phyloP scores from a whole-genome alignment of 73 alveolate species.

The Symbiodinium pilosum region DNA sequence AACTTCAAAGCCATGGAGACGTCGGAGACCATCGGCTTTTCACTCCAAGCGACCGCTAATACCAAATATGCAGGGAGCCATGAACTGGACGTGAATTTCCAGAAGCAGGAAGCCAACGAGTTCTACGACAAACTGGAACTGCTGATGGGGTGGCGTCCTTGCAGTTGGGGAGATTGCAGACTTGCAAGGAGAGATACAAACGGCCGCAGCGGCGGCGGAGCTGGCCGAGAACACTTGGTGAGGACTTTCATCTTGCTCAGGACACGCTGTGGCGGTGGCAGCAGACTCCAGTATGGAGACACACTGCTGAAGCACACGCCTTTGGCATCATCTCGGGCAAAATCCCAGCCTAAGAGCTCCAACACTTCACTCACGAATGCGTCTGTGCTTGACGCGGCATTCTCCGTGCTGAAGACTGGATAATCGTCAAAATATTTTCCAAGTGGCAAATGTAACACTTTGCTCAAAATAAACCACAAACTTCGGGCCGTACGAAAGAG shows the following conservation, averaged over 20 bases:
- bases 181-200: neutral
- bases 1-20: neutral
- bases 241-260: neutral
- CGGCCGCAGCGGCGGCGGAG: neutral
- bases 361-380: neutral
- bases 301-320: neutral
- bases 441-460: neutral
- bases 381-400: neutral
- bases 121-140: neutral
- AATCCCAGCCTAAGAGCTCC: neutral
- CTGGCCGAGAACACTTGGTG: neutral
- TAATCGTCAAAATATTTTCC: neutral
- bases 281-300: neutral
- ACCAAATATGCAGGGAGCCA: neutral
- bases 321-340: neutral
- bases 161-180: neutral
- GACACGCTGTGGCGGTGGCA: neutral
- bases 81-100: neutral
- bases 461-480: neutral
- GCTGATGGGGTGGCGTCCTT: neutral
- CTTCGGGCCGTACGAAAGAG: neutral
- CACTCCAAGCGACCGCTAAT: neutral
- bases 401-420: neutral
- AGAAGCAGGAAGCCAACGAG: neutral
- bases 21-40: neutral